A percentile compares a stretch with the other conserved stretches of the same genome.
Conservation (phyloP, 78 protist genomes). For the Dictyostelium capitatum region DNA sequence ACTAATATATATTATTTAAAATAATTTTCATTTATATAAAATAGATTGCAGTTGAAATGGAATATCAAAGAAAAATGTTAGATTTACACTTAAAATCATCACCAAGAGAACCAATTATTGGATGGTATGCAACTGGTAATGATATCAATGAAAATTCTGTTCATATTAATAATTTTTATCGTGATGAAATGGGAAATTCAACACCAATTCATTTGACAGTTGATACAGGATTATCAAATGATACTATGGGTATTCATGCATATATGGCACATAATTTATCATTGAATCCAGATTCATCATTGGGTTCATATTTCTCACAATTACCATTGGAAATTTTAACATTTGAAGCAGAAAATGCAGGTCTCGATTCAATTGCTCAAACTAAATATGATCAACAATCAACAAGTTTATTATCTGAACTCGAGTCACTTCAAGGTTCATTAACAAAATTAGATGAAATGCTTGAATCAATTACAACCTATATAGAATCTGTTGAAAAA, state of each 20-base stretch:
- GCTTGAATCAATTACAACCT: constrained; percentile 49
- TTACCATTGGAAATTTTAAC: constrained; percentile 63
- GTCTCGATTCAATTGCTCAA: constrained; percentile 50
- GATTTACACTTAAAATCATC: constrained; percentile 78
- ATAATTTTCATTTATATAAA: neutral
- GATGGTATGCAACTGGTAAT: constrained; percentile 89
- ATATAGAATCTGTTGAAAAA: constrained; percentile 73
- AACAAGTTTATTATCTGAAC: constrained; percentile 50
- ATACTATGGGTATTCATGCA: constrained; percentile 81
- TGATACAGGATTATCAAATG: constrained; percentile 79
- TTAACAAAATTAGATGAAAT: constrained; percentile 58
- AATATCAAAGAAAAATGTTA: constrained; percentile 87
- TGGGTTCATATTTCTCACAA: constrained; percentile 61
- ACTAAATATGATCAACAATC: constrained; percentile 48
- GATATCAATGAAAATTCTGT: constrained; percentile 78
- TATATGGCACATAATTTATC: constrained; percentile 65
- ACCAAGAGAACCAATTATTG: constrained; percentile 87
- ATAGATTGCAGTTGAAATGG: constrained; percentile 86
- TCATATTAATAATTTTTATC: constrained; percentile 82
- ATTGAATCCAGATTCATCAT: constrained; percentile 39
- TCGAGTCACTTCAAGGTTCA: constrained; percentile 61
- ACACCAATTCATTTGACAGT: constrained; percentile 83
- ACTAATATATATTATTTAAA: too few relatives aligned
- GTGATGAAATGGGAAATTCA: constrained; percentile 72
- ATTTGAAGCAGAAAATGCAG: constrained; percentile 79